Conservation (phyloP, 2,329 filamentous ascomycete genomes). For the Penicillium expansum region DNA sequence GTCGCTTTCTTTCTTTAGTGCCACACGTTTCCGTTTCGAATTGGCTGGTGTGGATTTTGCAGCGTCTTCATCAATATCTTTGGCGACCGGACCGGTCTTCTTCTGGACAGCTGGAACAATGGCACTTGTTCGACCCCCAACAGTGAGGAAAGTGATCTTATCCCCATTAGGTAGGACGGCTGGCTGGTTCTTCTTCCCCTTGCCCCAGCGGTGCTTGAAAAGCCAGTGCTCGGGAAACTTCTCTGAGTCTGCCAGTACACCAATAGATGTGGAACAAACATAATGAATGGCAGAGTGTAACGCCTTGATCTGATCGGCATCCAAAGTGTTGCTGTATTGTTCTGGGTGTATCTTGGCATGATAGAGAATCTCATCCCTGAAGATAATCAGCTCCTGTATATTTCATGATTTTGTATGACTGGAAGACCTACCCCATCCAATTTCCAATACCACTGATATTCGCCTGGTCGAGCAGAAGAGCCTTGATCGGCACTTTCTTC, state of each 20-base stretch:
- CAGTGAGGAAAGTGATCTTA: slow-evolving; percentile 80
- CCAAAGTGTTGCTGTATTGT: slow-evolving; percentile 83
- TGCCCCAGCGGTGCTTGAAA: slow-evolving; percentile 85
- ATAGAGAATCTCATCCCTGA: slow-evolving; percentile 81
- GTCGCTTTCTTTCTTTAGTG: slow-evolving; percentile 30
- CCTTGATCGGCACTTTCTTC: slow-evolving; percentile 85
- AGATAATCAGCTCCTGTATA: slow-evolving; percentile 1
- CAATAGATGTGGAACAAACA: slow-evolving; percentile 77
- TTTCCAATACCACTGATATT: slow-evolving; percentile 93
- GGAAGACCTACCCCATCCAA: slow-evolving; percentile 70
- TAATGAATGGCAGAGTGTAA: slow-evolving; percentile 72
- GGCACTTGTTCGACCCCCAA: slow-evolving; percentile 87
- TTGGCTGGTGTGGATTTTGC: slow-evolving; percentile 19
- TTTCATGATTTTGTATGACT: background rate
- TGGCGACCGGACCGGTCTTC: slow-evolving; percentile 64
- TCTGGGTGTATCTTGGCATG: slow-evolving; percentile 87
- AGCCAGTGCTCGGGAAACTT: slow-evolving; percentile 85
- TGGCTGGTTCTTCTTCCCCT: slow-evolving; percentile 70
- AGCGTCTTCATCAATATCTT: slow-evolving; percentile 44
- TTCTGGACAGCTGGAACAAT: slow-evolving; percentile 83
- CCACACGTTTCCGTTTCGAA: slow-evolving; percentile 35
- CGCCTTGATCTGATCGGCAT: slow-evolving; percentile 64
- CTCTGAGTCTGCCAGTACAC: slow-evolving; percentile 74
- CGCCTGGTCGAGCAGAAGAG: slow-evolving; percentile 80
- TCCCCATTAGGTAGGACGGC: slow-evolving; percentile 76